A percentile compares a stretch with the other conserved stretches of the same genome.
phyloP scores from a whole-genome alignment of 106 monocot species.

The Dioscorea dumetorum region DNA sequence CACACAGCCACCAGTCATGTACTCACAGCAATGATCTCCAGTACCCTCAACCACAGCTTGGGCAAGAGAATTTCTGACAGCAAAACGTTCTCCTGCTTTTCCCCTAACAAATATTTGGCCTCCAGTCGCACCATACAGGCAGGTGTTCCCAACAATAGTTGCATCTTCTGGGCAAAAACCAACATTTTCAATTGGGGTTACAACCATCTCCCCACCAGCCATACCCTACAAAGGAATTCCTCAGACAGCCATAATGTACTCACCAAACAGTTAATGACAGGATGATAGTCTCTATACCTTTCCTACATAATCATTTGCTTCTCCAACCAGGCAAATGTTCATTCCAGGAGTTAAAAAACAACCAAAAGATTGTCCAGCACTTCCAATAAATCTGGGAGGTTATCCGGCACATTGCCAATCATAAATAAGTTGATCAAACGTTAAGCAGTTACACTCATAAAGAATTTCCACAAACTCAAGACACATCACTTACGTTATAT shows the following conservation, averaged over 20 bases:
- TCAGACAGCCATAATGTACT: too few species aligned
- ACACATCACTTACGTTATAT: slow-evolving; percentile 54
- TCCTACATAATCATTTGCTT: slow-evolving; percentile 98
- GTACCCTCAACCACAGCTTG: slow-evolving; percentile 97
- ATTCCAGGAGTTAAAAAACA: slow-evolving; percentile 96
- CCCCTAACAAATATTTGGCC: slow-evolving; percentile 95
- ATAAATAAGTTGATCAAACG: too few species aligned
- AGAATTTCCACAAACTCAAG: neutral
- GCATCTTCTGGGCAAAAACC: slow-evolving; percentile 89
- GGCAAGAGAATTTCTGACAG: slow-evolving; percentile 94
- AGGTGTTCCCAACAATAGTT: slow-evolving; percentile 95
- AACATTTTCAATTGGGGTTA: slow-evolving; percentile 67
- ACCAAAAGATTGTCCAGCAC: slow-evolving; percentile 96
- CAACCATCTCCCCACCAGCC: slow-evolving; percentile 95
- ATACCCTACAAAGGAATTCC: slow-evolving; percentile 48
- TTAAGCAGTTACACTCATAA: too few species aligned
- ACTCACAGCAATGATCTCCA: slow-evolving; percentile 98
- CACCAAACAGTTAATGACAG: neutral
- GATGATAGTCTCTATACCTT: slow-evolving; percentile 48
- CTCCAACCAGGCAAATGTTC: slow-evolving; percentile 81
- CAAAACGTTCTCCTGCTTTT: slow-evolving; percentile 96
- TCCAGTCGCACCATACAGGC: slow-evolving; percentile 96
- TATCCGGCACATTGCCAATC: too few species aligned
- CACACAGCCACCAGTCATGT: slow-evolving; percentile 99
- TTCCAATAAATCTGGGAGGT: slow-evolving; percentile 69